Evolutionary conservation across 192 early-diverging fungal species (phyloP).

Genomic region (Gryganskiella cystojenkinii): DNA sequence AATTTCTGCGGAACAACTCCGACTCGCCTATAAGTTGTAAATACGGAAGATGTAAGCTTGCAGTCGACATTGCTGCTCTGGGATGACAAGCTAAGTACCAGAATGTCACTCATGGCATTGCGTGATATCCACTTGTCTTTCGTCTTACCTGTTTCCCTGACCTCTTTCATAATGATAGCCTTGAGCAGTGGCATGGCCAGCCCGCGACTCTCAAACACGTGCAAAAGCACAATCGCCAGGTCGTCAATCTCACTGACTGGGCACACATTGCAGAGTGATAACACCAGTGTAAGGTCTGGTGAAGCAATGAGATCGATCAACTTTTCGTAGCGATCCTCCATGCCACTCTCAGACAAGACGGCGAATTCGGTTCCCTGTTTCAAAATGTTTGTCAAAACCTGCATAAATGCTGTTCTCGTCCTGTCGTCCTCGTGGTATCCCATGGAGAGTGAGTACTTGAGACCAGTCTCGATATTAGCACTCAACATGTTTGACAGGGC

Average conservation of each 20-base stretch:
- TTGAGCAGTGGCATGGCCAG: constrained; percentile 80
- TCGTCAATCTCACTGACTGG: constrained; percentile 91
- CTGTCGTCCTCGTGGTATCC: constrained; percentile 93
- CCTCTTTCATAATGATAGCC: constrained; percentile 85
- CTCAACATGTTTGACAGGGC: constrained; percentile 91
- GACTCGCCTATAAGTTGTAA: constrained; percentile 60
- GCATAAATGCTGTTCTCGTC: constrained; percentile 90
- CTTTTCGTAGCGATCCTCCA: constrained; percentile 82
- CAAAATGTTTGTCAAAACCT: constrained; percentile 92
- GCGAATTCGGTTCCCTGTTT: constrained; percentile 90
- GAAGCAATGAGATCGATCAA: constrained; percentile 80
- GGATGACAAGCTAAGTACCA: too few relatives aligned
- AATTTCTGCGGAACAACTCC: constrained; percentile 92
- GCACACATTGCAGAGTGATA: constrained; percentile 88
- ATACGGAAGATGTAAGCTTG: constrained; percentile 50
- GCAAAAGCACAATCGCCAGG: constrained; percentile 78
- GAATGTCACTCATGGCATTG: too few relatives aligned
- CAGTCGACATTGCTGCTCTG: too few relatives aligned
- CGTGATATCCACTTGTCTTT: too few relatives aligned
- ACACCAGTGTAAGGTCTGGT: constrained; percentile 77
- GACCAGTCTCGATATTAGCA: constrained; percentile 92
- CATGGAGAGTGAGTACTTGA: constrained; percentile 90
- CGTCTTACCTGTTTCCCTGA: constrained; percentile 78
- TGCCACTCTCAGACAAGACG: constrained; percentile 78
- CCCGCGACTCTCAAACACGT: constrained; percentile 83